Conservation (phyloP, 192 early-diverging fungal genomes). For the Umbelopsis isabellina region DNA sequence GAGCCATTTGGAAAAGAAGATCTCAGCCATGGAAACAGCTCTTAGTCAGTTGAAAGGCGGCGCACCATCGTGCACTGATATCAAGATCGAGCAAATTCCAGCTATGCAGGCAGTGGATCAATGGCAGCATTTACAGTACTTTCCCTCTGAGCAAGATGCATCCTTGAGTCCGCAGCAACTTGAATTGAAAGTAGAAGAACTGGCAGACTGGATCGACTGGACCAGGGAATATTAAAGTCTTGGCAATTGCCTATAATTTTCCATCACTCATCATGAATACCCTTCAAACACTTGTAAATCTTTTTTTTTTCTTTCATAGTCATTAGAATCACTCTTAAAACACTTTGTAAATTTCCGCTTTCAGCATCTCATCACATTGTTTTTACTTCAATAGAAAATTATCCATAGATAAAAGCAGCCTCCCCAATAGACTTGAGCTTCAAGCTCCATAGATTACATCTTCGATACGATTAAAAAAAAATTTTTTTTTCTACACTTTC, state of each 20-base stretch:
- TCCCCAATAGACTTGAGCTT: too few species aligned
- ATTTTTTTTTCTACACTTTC: too few species aligned
- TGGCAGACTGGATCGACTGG: slow-evolving; percentile 12
- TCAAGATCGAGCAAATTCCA: background rate
- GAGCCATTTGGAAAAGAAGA: slow-evolving; percentile 39
- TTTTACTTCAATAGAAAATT: too few species aligned
- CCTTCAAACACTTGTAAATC: background rate
- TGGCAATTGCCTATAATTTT: background rate
- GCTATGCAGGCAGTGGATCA: background rate
- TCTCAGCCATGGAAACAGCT: slow-evolving; percentile 30
- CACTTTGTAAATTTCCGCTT: background rate
- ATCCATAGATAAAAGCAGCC: too few species aligned
- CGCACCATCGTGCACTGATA: background rate
- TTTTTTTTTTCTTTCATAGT: background rate
- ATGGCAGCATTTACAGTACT: background rate
- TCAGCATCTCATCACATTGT: too few species aligned
- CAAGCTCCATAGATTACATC: too few species aligned
- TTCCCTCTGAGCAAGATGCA: background rate
- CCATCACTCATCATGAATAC: background rate
- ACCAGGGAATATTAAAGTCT: background rate
- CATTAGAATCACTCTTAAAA: background rate
- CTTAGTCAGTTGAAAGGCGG: slow-evolving; percentile 19
- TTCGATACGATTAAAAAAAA: too few species aligned
- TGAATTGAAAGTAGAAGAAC: background rate
- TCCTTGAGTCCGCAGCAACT: background rate